Conservation (phyloP, 2,329 filamentous ascomycete species). For the Didymella exigua region DNA sequence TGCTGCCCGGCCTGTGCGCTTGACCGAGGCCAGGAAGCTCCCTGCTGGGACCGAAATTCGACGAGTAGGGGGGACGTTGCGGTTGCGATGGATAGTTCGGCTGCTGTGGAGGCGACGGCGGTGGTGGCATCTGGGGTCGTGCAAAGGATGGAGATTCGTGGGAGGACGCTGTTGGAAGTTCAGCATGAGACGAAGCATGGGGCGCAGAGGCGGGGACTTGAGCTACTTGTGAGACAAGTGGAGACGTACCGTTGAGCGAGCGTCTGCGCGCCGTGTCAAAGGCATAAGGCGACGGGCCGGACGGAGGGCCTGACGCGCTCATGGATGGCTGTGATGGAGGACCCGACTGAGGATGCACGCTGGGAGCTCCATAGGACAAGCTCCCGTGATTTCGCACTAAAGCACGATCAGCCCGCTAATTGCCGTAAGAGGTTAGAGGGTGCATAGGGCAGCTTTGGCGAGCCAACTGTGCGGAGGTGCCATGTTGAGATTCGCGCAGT, state of each 20-base stretch:
- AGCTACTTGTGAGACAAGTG: slow-evolving; percentile 45
- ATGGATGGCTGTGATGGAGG: slow-evolving; percentile 46
- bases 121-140: slow-evolving; percentile 56
- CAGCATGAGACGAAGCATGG: slow-evolving; percentile 30
- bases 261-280: slow-evolving; percentile 52
- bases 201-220: slow-evolving; percentile 24
- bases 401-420: slow-evolving; percentile 30
- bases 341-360: slow-evolving; percentile 35
- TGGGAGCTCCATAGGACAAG: slow-evolving; percentile 34
- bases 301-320: slow-evolving; percentile 37
- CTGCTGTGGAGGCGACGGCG: slow-evolving; percentile 54
- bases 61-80: slow-evolving; percentile 51
- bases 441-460: slow-evolving; percentile 23
- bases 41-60: slow-evolving; percentile 55
- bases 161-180: slow-evolving; percentile 39
- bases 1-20: slow-evolving; percentile 63
- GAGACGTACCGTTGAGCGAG: slow-evolving; percentile 50
- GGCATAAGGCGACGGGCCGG: slow-evolving; percentile 48
- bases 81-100: slow-evolving; percentile 47
- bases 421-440: slow-evolving; percentile 11
- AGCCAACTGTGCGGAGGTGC: slow-evolving; percentile 35
- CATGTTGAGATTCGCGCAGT: slow-evolving; percentile 26
- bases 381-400: slow-evolving; percentile 40
- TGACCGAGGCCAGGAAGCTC: slow-evolving; percentile 61
- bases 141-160: slow-evolving; percentile 51